A percentile compares a stretch with the other conserved stretches of the same genome.
These are phyloP conservation scores for Athelia psychrophila DNA, from an alignment of 1,284 basidiomycete genomes.

Conservation along the genomic window DNA sequence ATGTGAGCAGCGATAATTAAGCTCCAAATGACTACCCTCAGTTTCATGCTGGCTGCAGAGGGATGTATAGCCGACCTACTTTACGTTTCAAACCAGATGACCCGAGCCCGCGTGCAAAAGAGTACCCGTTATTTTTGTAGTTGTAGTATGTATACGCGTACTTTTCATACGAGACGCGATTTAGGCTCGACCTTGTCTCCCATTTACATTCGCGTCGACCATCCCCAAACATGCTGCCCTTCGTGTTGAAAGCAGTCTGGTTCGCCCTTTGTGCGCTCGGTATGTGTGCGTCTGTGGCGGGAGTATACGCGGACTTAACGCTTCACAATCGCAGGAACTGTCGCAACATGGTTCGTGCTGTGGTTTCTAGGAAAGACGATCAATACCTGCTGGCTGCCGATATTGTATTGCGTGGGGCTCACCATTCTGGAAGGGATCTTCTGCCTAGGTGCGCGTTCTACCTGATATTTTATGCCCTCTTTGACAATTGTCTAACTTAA, in stretches of 20 bases:
- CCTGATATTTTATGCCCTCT: not conserved
- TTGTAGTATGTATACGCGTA: no score
- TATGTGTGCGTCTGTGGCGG: constrained; percentile 1
- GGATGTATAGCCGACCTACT: no score
- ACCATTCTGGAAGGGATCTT: constrained; percentile 23
- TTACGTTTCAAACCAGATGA: no score
- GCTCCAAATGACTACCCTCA: no score
- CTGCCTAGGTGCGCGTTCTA: constrained; percentile 19
- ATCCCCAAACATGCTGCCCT: constrained; percentile 23
- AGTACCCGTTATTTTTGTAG: no score
- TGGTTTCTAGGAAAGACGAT: constrained; percentile 17
- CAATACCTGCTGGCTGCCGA: constrained; percentile 17
- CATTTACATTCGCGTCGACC: no score
- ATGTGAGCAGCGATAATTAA: no score
- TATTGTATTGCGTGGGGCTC: constrained; percentile 18
- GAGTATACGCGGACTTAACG: no score
- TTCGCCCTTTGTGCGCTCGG: constrained; percentile 22
- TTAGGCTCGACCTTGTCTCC: no score
- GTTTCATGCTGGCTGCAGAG: no score
- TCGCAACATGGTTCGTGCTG: constrained; percentile 20
- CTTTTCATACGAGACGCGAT: no score
- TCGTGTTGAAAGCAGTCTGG: constrained; percentile 21
- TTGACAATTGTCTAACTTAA: constrained; percentile 8
- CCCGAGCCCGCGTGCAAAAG: no score
- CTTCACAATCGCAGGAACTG: constrained; percentile 10